These are phyloP conservation scores for Saccharomycodes ludwigii DNA, from an alignment of 805 yeast genomes.

Conservation along the genomic window DNA sequence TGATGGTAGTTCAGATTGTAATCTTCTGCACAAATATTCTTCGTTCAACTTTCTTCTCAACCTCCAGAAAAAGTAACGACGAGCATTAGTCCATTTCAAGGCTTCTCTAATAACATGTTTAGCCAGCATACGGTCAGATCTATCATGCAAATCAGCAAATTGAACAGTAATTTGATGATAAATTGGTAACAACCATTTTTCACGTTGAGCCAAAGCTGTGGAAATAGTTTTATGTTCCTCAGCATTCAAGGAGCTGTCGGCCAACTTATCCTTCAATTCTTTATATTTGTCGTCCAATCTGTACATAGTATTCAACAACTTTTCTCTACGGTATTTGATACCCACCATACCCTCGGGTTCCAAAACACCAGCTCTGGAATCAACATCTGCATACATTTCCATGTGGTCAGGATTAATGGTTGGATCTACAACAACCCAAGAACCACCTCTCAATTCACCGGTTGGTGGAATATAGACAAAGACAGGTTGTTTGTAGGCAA, in stretches of 20 bases:
- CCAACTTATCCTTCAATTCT: constrained; percentile 48
- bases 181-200: constrained; percentile 67
- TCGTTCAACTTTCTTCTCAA: constrained; percentile 90
- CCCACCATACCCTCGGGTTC: constrained; percentile 99
- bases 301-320: constrained; percentile 79
- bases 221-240: constrained; percentile 59
- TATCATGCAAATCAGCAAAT: constrained; percentile 95
- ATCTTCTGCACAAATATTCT: constrained; percentile 69
- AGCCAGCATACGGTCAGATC: constrained; percentile 94
- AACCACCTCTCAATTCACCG: constrained; percentile 99
- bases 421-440: constrained; percentile 99
- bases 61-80: constrained; percentile 99
- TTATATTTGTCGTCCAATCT: constrained; percentile 74
- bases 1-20: constrained; percentile 48
- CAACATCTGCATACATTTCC: constrained; percentile 98
- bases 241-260: constrained; percentile 37
- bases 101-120: constrained; percentile 84
- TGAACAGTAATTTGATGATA: constrained; percentile 89
- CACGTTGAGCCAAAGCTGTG: constrained; percentile 64
- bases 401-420: constrained; percentile 93
- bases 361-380: constrained; percentile 93
- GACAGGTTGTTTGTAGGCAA: constrained; percentile 92
- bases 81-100: constrained; percentile 72
- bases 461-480: constrained; percentile 95
- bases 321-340: constrained; percentile 91